Percentiles rank a stretch among this genome's conserved stretches.
Conservation (phyloP, 371 early-diverging fungal genomes). For the Mycotypha africana region DNA sequence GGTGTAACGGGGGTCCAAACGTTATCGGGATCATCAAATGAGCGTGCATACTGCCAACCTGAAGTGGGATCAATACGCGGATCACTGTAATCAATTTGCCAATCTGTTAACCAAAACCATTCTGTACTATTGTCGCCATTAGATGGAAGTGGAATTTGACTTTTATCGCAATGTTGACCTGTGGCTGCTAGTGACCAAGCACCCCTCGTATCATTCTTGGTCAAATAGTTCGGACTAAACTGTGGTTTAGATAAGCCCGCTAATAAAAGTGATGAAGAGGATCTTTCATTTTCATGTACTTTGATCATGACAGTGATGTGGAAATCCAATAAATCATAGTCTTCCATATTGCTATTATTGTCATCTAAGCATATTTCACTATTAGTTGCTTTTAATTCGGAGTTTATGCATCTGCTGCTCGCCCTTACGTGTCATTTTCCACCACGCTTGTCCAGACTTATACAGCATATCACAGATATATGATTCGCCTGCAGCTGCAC, state of each 20-base stretch:
- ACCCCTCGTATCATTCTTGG: constrained; percentile 46
- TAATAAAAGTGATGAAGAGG: constrained; percentile 33
- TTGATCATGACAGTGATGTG: constrained; percentile 62
- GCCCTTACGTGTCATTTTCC: constrained; percentile 17
- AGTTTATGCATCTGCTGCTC: no score
- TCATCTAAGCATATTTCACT: no score
- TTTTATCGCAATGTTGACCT: constrained; percentile 47
- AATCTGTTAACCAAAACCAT: constrained; percentile 87
- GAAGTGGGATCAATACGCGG: constrained; percentile 56
- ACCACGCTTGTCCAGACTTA: constrained; percentile 35
- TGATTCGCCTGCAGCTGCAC: constrained; percentile 53
- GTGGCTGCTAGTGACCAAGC: constrained; percentile 57
- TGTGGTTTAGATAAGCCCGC: constrained; percentile 42
- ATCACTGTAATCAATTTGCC: constrained; percentile 67
- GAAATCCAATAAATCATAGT: constrained; percentile 46
- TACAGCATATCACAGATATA: constrained; percentile 65
- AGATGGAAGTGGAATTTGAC: constrained; percentile 49
- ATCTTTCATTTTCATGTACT: constrained; percentile 68
- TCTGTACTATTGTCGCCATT: constrained; percentile 17
- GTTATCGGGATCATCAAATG: constrained; percentile 47
- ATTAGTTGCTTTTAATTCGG: no score
- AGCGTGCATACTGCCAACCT: constrained; percentile 69
- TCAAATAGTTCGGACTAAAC: constrained; percentile 44
- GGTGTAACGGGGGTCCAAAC: constrained; percentile 54
- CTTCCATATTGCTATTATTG: no score